Evolutionary conservation across 306 rosid genomes (phyloP), one percentile per base, ranked within the genome.

Genomic region (Heteromeles arbutifolia): DNA sequence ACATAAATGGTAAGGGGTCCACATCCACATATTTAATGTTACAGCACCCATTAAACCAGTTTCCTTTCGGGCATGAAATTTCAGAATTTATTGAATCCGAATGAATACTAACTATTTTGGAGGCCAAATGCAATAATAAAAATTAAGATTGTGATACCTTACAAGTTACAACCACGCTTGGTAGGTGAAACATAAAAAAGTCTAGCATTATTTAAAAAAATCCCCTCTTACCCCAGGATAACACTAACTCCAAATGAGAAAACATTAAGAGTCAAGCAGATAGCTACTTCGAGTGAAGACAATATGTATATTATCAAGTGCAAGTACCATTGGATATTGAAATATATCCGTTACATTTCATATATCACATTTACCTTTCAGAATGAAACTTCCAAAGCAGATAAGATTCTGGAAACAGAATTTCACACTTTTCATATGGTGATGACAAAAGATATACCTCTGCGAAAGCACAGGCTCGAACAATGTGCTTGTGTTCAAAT

Each of bases 401-500:
- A 44, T 74, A 21, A 21, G 21, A 29, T 50, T 52, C 22, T 11
- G 21, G 4, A 74, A 24, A 43, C 5, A 1, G 10, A 15, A 44
- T 28, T 41, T 15, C n/a, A 39, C 48, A 62, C 8, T 18, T 12
- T 62, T 5, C 12, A 21, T 2, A n/a, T 28, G 57, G 3, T 28
- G 34, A 34, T 53, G 59, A 31, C 25, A 59, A 5, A 56, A 32
- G 80, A 53, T 29, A 67, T 81, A 92, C 99, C 99, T 96, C 96
- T 24, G 99, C 92, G 75, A 96, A 92, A 12, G 96, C 87, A 80
- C 98, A 92, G 73, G 99, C 98, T 66, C 99, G 93, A 72, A 86
- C 99, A 82, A 96, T 96, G 87, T 96, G 99, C 82, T 96, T 96
- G 84, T 96, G 99, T 74, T 96, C 99, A 81, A 96, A 96, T 58